phyloP scores from a whole-genome alignment of 2,329 filamentous ascomycete genomes.

The Monosporascus sp. region DNA sequence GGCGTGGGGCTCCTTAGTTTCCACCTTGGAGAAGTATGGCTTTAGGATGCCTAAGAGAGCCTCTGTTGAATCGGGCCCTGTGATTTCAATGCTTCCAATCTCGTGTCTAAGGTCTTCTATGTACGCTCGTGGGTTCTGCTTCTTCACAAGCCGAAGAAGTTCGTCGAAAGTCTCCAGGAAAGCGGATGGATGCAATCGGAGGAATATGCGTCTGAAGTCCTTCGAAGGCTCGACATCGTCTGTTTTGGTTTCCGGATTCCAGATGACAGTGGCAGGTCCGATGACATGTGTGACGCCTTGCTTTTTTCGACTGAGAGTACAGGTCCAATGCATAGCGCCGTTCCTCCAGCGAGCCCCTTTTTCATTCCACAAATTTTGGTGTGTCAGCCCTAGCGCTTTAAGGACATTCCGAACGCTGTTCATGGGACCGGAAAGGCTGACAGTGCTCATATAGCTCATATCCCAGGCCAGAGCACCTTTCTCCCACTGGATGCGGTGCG shows the following conservation, averaged over 20 bases:
- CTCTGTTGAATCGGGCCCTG: constrained; percentile 71
- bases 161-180: constrained; percentile 66
- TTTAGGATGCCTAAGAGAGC: constrained; percentile 64
- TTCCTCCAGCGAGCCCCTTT: constrained; percentile 66
- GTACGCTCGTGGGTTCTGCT: constrained; percentile 55
- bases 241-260: constrained; percentile 49
- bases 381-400: constrained; percentile 56
- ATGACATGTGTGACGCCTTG: constrained; percentile 53
- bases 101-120: constrained; percentile 68
- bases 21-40: constrained; percentile 34
- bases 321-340: constrained; percentile 44
- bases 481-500: constrained; percentile 71
- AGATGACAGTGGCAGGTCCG: constrained; percentile 68
- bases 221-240: constrained; percentile 12
- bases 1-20: constrained; percentile 34
- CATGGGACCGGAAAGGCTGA: constrained; percentile 65
- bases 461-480: constrained; percentile 86
- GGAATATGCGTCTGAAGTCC: constrained; percentile 45
- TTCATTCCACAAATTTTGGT: constrained; percentile 55
- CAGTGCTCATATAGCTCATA: constrained; percentile 87
- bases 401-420: constrained; percentile 62
- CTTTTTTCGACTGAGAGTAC: constrained; percentile 46
- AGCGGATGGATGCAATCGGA: constrained; percentile 78
- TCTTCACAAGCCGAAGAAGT: constrained; percentile 50
- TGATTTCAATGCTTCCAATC: constrained; percentile 53